Conservation (phyloP, 352 stramenopile species). For the Blastocystis sp. region DNA sequence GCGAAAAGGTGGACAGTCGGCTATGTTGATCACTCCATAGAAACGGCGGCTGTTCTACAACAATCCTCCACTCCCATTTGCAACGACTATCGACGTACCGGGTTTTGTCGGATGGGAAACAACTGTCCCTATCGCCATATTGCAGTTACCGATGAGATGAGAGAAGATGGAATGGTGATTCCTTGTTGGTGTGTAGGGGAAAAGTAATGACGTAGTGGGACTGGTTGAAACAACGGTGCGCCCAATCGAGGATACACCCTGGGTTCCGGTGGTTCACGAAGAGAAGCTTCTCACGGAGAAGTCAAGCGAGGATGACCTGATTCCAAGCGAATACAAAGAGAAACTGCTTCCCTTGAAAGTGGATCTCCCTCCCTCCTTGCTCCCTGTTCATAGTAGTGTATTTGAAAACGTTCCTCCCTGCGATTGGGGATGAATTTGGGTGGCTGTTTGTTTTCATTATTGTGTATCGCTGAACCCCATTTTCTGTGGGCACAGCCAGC, state of each 20-base stretch:
- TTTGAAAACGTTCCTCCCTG: background rate
- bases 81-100: background rate
- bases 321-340: background rate
- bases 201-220: background rate
- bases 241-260: conserved; percentile 46
- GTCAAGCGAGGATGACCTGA: background rate
- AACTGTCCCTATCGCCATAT: conserved; percentile 51
- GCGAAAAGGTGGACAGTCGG: background rate
- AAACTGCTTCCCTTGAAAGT: conserved; percentile 3
- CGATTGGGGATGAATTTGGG: conserved; percentile 38
- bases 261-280: background rate
- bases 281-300: background rate
- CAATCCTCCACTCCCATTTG: background rate
- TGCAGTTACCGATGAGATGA: background rate
- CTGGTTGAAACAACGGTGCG: conserved; percentile 34
- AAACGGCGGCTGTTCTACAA: background rate
- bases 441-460: conserved; percentile 11
- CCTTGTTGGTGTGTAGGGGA: background rate
- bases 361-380: conserved; percentile 36
- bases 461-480: background rate
- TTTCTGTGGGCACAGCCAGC: too few species aligned
- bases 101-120: conserved; percentile 44
- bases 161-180: conserved; percentile 19
- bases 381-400: conserved; percentile 42
- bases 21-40: background rate